Evolutionary conservation across 148 eudicot genomes (phyloP), one percentile per base, ranked within the genome.

Genomic region (Diospyros kaki): DNA sequence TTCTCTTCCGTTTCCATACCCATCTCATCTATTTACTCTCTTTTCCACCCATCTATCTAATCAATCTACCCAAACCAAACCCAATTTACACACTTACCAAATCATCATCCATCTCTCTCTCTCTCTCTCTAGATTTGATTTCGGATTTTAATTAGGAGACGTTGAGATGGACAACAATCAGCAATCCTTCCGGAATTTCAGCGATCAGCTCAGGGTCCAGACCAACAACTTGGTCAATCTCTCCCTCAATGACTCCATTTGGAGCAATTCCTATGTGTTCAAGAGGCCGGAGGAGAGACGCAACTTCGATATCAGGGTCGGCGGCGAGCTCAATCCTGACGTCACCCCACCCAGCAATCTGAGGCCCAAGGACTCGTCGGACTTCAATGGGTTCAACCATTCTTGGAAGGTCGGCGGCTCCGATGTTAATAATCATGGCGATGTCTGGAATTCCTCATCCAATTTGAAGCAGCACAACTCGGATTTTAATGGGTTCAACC

Each of bases 191-290:
- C 88, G 86, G 86, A 94, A 95, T 70, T 95, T 95, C 87, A 91
- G 97, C 46, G 99, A 95, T 62, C 87, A 93, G 52, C 97, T 95
- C 28, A 91, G 99, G 58, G 78, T 85, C 4, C 97, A 93, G 18
- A 84, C 82, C 68, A 86, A 83, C 71, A 84, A 73, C 72, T 76
- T 95, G 18, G 83, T 87, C 3, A 86, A 86, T 66, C 87, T 95
- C 8, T 95, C 99, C 1, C 82, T 95, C 1, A 91, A 91, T 63
- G 99, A 95, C 58, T 95, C 99, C 1, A 95, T 95, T 2, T 95
- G 98, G 99, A 89, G 99, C 81, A 89, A 80, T 18, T 78, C 86
- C 0, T 81, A 77, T 71, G 80, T 61, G 4, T 52, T 85, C 4
- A 95, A 90, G 50, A 78, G 86, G 68, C 80, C 96, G 18, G 86